Base-by-base conservation (phyloP, 345 rosid species). In the Syzygium jambos region DNA sequence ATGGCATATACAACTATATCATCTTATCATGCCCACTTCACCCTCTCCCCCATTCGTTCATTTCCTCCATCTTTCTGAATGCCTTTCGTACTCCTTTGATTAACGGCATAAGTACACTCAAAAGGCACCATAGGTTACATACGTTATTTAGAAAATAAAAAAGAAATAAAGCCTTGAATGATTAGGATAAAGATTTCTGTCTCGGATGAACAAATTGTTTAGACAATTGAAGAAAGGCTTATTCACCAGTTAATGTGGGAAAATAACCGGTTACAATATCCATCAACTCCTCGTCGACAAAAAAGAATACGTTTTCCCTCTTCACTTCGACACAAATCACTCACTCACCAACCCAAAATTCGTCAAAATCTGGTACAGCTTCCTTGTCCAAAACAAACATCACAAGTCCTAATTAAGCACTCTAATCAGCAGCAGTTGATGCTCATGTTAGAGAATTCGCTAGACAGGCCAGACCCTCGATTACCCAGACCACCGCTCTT, bases 401-500 rank as follows among this genome's bases (percentile, higher is more conserved):
- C 61, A 61, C 8, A 84, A 14, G 38, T 25, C 3, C 30, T 52
- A 29, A 52, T 83, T 25, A 55, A 30, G 9, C 29, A 25, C 25
- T 5, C 46, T 23, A 38, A 30, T 89, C 87, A 93, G 86, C 94
- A 91, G 87, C 93, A 92, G 65, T 92, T 92, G 63, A 93, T 91
- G 86, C 93, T 88, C 93, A 86, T 85, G 56, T 83, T 87, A 61
- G 94, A 90, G 86, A 93, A 90, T 82, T 92, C 93, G 87, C 89
- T 91, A 30, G 93, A 92, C 91, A 93, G 90, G 51, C 88, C 92
- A 65, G 95, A 91, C n/a, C 90, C 91, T 19, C 82, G 82, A 86
- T 86, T 86, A 25, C 88, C 89, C 86, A 91, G 84, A 25, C 80
- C 85, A 73, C 88, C 85, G 55, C 65, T 86, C 86, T 38, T 53